Percentiles rank a stretch among this genome's conserved stretches.
Evolutionary conservation across 345 rosid genomes (phyloP).

Genomic region (Arabidopsis arenosa): DNA sequence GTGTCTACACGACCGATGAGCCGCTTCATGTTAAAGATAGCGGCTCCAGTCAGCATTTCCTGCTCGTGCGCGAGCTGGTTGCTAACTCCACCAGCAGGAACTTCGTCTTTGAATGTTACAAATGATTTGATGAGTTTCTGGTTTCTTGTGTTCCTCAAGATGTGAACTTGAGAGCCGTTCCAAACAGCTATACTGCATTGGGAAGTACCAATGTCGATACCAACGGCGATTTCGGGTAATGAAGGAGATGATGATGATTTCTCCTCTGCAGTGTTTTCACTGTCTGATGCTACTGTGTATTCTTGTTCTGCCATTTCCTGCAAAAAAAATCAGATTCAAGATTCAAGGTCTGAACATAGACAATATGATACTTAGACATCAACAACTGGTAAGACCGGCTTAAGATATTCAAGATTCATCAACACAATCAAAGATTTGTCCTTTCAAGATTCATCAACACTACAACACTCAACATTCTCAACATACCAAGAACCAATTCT

Average conservation of each 20-base stretch:
- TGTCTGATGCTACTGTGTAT: conserved; percentile 87
- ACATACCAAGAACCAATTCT: not conserved
- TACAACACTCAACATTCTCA: not conserved
- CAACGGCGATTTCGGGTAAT: conserved; percentile 78
- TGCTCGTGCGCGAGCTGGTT: conserved; percentile 72
- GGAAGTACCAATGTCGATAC: conserved; percentile 88
- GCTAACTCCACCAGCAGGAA: conserved; percentile 79
- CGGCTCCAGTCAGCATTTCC: conserved; percentile 79
- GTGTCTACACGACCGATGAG: conserved; percentile 87
- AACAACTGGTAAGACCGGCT: not conserved
- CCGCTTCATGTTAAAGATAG: conserved; percentile 93
- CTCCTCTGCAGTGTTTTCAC: conserved; percentile 79
- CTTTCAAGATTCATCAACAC: not conserved
- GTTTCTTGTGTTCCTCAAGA: conserved; percentile 74
- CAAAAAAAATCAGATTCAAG: not conserved
- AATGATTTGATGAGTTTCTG: conserved; percentile 76
- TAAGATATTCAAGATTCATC: not conserved
- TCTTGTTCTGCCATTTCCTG: conserved; percentile 77
- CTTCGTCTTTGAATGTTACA: conserved; percentile 79
- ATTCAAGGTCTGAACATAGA: conserved; percentile 8
- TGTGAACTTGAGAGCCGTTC: conserved; percentile 86
- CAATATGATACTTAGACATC: not conserved
- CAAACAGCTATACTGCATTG: conserved; percentile 84
- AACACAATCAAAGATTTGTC: not conserved
- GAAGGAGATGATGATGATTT: conserved; percentile 58